These are phyloP conservation scores for Macrophomina tecta DNA, from an alignment of 2,329 filamentous ascomycete species.

Conservation along the genomic window DNA sequence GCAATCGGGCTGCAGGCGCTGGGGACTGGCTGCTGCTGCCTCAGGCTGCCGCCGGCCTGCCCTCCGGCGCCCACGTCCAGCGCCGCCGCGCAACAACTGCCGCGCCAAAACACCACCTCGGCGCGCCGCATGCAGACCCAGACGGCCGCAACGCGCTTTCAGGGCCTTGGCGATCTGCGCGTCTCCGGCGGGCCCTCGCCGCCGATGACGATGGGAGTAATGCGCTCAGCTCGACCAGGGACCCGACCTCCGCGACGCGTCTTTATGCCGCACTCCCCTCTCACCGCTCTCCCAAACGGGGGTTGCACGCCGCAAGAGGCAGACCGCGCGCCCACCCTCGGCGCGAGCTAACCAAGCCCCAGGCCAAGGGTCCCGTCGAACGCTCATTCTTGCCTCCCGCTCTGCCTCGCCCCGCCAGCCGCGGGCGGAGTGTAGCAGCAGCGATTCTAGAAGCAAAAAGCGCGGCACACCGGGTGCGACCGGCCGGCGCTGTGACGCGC, in stretches of 20 bases:
- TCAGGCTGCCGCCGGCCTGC: background rate
- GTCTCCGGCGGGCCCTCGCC: background rate
- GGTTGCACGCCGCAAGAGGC: conserved; percentile 1
- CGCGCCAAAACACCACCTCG: background rate
- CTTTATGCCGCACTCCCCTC: conserved; percentile 13
- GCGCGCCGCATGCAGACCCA: background rate
- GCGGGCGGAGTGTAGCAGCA: background rate
- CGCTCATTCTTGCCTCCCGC: background rate
- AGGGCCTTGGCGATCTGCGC: background rate
- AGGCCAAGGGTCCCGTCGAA: background rate
- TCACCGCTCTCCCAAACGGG: conserved; percentile 16
- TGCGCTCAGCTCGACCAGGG: conserved; percentile 1
- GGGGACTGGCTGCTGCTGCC: too few species aligned
- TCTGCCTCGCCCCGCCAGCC: background rate
- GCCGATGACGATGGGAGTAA: background rate
- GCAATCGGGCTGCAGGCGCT: conserved; percentile 12
- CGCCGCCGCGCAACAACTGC: background rate
- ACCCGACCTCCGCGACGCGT: conserved; percentile 1
- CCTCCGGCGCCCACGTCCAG: too few species aligned
- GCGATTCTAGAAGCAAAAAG: too few species aligned
- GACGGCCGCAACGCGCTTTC: background rate
- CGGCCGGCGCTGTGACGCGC: background rate
- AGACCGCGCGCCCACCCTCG: conserved; percentile 7
- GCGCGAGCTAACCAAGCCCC: background rate
- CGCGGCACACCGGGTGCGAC: too few species aligned